Conservation (phyloP, 2,329 filamentous ascomycete species). For the Zymoseptoria brevis region DNA sequence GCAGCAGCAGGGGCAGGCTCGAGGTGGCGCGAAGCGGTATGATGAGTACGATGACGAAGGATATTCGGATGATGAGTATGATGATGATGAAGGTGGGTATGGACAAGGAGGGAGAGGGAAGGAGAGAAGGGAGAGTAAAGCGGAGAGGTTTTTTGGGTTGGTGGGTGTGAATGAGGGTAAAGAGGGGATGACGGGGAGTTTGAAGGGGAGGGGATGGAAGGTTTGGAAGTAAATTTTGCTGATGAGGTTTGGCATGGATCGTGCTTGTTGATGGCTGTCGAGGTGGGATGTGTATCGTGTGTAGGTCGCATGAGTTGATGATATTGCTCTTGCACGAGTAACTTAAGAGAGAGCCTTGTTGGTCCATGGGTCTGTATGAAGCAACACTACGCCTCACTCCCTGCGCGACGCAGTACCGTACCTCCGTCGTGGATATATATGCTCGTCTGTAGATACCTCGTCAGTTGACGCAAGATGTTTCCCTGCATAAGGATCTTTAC, state of each 20-base stretch:
- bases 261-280: too few species aligned
- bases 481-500: too few species aligned
- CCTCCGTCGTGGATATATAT: too few species aligned
- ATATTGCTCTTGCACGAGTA: too few species aligned
- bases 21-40: neutral
- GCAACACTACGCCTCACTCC: too few species aligned
- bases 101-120: constrained; percentile 5
- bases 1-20: neutral
- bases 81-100: constrained; percentile 14
- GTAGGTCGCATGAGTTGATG: too few species aligned
- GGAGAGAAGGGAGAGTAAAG: constrained; percentile 23
- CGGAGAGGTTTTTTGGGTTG: constrained; percentile 26
- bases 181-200: constrained; percentile 18
- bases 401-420: too few species aligned
- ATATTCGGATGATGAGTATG: constrained; percentile 18
- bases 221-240: constrained; percentile 13
- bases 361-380: too few species aligned
- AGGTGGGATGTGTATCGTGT: neutral
- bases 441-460: too few species aligned
- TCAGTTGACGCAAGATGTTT: too few species aligned
- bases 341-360: too few species aligned
- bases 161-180: constrained; percentile 9
- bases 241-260: too few species aligned
- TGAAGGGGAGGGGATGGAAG: constrained; percentile 28
- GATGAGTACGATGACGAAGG: constrained; percentile 6